Base-by-base conservation (phyloP, 306 rosid genomes). In the Luffa acutangula region DNA sequence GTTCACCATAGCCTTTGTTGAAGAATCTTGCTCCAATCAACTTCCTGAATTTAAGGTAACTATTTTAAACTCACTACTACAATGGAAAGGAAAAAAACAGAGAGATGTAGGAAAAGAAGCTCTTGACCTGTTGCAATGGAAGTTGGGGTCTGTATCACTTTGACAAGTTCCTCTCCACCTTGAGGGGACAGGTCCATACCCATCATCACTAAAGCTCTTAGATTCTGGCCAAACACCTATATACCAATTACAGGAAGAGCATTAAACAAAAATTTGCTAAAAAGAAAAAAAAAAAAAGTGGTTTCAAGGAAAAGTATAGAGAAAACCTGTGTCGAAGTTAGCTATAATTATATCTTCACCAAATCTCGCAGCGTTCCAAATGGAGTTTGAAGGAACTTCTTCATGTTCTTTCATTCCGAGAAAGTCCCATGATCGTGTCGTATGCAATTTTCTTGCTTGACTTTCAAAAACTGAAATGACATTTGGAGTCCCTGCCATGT, bases 211-310 rank as follows among this genome's bases (percentile, higher is more conserved):
- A 66, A 93, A 93, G 83, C 97, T 93, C 80, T 31, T 64, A n/a
- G 96, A 82, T 86, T 92, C 95, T 0, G 94, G 94, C 94, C 91
- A 90, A 75, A 86, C 93, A 79, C 93, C 97, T 92, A 52, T 75
- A 18, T 21, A 59, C 25, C 77, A 72, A 46, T 21, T 48, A 42
- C 59, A 72, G 4, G 57, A 25, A 46, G 3, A 69, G 11, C 21
- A 8, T 25, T 12, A 48, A 72, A 21, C 2, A 72, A 72, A 13
- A 63, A 7, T 8, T 15, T 4, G n/a, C 57, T 52, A 52, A 7
- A 63, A 13, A 62, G 6, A 17, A 33, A 13, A 62, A 15, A 17
- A 33, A 33, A 10, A 20, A 6, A 7, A 7, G 6, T 8, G 77
- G 6, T 70, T 70, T 45, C 12, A 14, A 48, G 43, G 7, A 15